Percentiles rank a stretch among this genome's conserved stretches.
phyloP scores from a whole-genome alignment of 768 basidiomycete genomes.

The Tephrocybe rancida region DNA sequence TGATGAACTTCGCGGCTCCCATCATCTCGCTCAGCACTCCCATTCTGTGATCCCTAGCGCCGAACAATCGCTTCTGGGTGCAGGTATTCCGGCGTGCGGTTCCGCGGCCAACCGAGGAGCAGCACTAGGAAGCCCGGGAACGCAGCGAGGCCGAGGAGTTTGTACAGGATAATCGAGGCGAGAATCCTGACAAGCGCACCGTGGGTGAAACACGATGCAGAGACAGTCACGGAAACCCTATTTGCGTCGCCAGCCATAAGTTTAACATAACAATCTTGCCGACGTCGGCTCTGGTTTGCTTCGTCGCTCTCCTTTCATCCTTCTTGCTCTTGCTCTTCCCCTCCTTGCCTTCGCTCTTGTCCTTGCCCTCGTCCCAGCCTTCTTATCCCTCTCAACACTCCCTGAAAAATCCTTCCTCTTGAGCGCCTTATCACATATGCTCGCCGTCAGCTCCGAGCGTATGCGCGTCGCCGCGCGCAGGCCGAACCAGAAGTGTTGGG shows the following conservation, averaged over 20 bases:
- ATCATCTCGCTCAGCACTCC: slow-evolving; percentile 78
- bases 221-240: slow-evolving; percentile 51
- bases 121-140: slow-evolving; percentile 76
- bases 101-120: slow-evolving; percentile 71
- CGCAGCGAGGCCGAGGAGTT: slow-evolving; percentile 68
- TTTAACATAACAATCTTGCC: slow-evolving; percentile 92
- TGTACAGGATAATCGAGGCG: slow-evolving; percentile 74
- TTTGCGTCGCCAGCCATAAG: slow-evolving; percentile 84
- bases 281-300: slow-evolving; percentile 77
- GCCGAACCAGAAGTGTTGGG: slow-evolving; percentile 80
- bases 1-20: slow-evolving; percentile 75
- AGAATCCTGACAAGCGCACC: slow-evolving; percentile 81
- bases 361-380: slow-evolving; percentile 51
- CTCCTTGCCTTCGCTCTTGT: neutral
- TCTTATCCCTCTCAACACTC: slow-evolving; percentile 48
- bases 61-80: slow-evolving; percentile 60
- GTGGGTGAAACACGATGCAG: slow-evolving; percentile 67
- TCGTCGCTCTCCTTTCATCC: slow-evolving; percentile 46
- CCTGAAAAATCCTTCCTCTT: slow-evolving; percentile 86
- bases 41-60: slow-evolving; percentile 77
- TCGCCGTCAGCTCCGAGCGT: slow-evolving; percentile 79
- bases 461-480: slow-evolving; percentile 75
- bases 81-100: slow-evolving; percentile 60
- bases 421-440: slow-evolving; percentile 87
- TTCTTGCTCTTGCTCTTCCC: slow-evolving; percentile 17